phyloP scores from a whole-genome alignment of 2,329 filamentous ascomycete species.

The Xylaria sp. region DNA sequence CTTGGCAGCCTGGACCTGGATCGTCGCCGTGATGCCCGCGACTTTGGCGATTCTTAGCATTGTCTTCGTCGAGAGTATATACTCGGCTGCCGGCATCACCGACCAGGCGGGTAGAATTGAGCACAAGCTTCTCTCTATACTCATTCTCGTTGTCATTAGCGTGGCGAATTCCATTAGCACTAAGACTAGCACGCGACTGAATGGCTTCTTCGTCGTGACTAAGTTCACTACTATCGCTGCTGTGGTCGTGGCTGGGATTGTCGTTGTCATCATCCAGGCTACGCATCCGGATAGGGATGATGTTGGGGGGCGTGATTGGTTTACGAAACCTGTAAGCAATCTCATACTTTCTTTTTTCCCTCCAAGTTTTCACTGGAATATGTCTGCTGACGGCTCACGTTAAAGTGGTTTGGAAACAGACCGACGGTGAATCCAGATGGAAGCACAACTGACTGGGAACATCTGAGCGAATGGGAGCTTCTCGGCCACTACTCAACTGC shows the following conservation, averaged over 20 bases:
- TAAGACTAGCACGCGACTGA: slow-evolving; percentile 64
- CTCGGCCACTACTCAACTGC: slow-evolving; percentile 70
- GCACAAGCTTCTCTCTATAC: slow-evolving; percentile 64
- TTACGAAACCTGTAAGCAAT: slow-evolving; percentile 51
- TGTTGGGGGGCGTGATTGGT: slow-evolving; percentile 63
- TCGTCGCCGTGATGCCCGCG: slow-evolving; percentile 72
- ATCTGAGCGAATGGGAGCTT: slow-evolving; percentile 65
- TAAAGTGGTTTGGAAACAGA: slow-evolving; percentile 65
- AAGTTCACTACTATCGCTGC: slow-evolving; percentile 63
- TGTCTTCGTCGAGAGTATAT: slow-evolving; percentile 71
- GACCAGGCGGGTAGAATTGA: slow-evolving; percentile 54
- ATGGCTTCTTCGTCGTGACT: slow-evolving; percentile 65
- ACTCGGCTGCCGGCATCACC: slow-evolving; percentile 61
- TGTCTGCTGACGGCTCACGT: not conserved
- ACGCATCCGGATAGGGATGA: slow-evolving; percentile 52
- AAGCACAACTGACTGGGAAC: slow-evolving; percentile 59
- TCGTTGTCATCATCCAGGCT: slow-evolving; percentile 57
- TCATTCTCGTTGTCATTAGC: slow-evolving; percentile 59
- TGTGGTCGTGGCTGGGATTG: slow-evolving; percentile 61
- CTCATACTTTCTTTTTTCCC: not conserved
- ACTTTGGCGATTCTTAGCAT: slow-evolving; percentile 73
- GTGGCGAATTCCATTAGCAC: slow-evolving; percentile 68
- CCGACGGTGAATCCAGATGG: slow-evolving; percentile 63
- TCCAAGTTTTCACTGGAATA: not conserved
- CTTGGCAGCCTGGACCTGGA: slow-evolving; percentile 73